Percentiles rank a stretch among this genome's conserved stretches.
Conservation (phyloP, 177 flowering plant species). For the Tripterygium wilfordii region DNA sequence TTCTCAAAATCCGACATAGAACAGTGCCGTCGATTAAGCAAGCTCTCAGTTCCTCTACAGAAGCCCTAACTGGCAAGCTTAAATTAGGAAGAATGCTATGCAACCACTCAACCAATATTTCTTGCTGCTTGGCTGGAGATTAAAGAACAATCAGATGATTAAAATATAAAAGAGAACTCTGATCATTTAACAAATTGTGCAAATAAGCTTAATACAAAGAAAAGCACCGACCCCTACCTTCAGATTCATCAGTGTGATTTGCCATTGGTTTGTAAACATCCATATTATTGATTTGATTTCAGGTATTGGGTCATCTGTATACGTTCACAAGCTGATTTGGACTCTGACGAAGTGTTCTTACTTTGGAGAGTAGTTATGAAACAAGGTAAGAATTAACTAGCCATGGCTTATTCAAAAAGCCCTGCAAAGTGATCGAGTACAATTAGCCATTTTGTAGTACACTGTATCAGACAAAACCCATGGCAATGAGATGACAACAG, state of each 20-base stretch:
- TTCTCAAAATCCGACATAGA: conserved; percentile 33
- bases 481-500: no score
- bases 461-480: no score
- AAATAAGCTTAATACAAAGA: neutral
- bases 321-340: conserved; percentile 12
- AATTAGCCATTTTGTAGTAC: no score
- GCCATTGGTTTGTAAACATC: conserved; percentile 10
- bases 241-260: conserved; percentile 11
- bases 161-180: conserved; percentile 1
- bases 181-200: neutral
- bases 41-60: conserved; percentile 47
- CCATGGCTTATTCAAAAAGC: no score
- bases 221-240: conserved; percentile 15
- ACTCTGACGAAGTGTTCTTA: no score
- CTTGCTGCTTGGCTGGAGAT: conserved; percentile 32
- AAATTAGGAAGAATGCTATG: conserved; percentile 29
- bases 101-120: conserved; percentile 46
- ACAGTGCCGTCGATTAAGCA: conserved; percentile 40
- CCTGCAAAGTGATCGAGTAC: conserved; percentile 1
- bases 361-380: no score
- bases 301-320: conserved; percentile 6
- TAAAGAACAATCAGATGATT: conserved; percentile 7
- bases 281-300: neutral
- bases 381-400: no score
- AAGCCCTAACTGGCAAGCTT: conserved; percentile 35